These are phyloP conservation scores for Phaeophleospora eucalypticola DNA, from an alignment of 2,329 filamentous ascomycete genomes.

Conservation along the genomic window DNA sequence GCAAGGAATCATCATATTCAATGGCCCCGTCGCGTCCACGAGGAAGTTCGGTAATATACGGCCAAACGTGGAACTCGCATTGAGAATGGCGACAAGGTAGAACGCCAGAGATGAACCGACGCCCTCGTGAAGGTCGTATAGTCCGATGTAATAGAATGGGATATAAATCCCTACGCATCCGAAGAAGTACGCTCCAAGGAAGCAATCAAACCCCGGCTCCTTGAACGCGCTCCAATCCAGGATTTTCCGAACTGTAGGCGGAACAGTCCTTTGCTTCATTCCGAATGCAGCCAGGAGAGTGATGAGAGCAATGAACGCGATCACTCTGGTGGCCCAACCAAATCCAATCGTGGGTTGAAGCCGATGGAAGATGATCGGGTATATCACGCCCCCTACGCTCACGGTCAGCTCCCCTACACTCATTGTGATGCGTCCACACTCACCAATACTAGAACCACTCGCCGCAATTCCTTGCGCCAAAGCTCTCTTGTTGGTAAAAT, in stretches of 20 bases:
- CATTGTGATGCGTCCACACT: conserved; percentile 15
- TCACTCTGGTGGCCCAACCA: conserved; percentile 49
- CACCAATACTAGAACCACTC: conserved; percentile 4
- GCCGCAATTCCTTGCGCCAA: conserved; percentile 4
- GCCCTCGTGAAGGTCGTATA: conserved; percentile 51
- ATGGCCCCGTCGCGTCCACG: conserved; percentile 53
- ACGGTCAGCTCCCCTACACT: not conserved
- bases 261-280: not conserved
- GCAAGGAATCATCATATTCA: conserved; percentile 49
- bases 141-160: conserved; percentile 54
- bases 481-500: conserved; percentile 6
- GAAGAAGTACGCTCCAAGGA: conserved; percentile 44
- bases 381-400: conserved; percentile 34
- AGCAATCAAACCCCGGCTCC: conserved; percentile 43
- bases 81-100: conserved; percentile 62
- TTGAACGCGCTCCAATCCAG: conserved; percentile 39
- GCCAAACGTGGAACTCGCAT: conserved; percentile 55
- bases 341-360: conserved; percentile 49
- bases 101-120: conserved; percentile 53
- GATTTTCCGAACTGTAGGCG: conserved; percentile 34
- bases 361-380: conserved; percentile 53
- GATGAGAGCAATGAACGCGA: conserved; percentile 46
- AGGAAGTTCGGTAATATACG: conserved; percentile 54
- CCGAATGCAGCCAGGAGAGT: conserved; percentile 1
- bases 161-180: conserved; percentile 33